Percentiles rank a stretch among this genome's conserved stretches.
These are phyloP conservation scores for Lepidium africanum DNA, from an alignment of 345 rosid species.

Conservation along the genomic window DNA sequence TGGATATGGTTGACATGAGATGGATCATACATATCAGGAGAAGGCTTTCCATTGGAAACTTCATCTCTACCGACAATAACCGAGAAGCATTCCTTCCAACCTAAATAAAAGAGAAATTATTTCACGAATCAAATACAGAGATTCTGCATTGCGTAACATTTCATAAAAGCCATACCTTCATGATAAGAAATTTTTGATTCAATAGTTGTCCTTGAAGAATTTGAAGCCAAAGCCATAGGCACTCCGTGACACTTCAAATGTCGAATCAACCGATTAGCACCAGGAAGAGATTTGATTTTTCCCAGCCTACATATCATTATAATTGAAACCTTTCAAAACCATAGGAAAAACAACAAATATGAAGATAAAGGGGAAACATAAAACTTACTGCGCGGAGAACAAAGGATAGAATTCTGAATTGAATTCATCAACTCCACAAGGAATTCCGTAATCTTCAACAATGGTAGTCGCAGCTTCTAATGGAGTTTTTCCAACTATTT, in stretches of 20 bases:
- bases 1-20: background rate
- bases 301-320: slow-evolving; percentile 39
- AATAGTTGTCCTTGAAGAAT: slow-evolving; percentile 57
- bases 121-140: background rate
- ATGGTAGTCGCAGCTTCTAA: slow-evolving; percentile 67
- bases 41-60: slow-evolving; percentile 74
- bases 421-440: slow-evolving; percentile 65
- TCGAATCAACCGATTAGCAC: slow-evolving; percentile 66
- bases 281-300: slow-evolving; percentile 74
- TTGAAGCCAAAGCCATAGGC: slow-evolving; percentile 82
- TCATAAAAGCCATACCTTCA: slow-evolving; percentile 34
- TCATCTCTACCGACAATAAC: slow-evolving; percentile 80
- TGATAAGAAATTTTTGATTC: slow-evolving; percentile 71
- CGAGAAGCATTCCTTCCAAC: slow-evolving; percentile 83
- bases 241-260: slow-evolving; percentile 65
- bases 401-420: slow-evolving; percentile 48
- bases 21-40: slow-evolving; percentile 74
- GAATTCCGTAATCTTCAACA: slow-evolving; percentile 77
- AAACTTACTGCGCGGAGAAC: slow-evolving; percentile 53
- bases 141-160: background rate
- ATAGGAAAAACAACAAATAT: background rate
- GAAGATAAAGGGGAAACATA: background rate
- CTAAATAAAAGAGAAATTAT: slow-evolving; percentile 21
- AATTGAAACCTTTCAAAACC: background rate
- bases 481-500: slow-evolving; percentile 62